Evolutionary conservation across 2,329 filamentous ascomycete genomes (phyloP), one percentile per base, ranked within the genome.

Genomic region (Cylindrodendrum hubeiense): DNA sequence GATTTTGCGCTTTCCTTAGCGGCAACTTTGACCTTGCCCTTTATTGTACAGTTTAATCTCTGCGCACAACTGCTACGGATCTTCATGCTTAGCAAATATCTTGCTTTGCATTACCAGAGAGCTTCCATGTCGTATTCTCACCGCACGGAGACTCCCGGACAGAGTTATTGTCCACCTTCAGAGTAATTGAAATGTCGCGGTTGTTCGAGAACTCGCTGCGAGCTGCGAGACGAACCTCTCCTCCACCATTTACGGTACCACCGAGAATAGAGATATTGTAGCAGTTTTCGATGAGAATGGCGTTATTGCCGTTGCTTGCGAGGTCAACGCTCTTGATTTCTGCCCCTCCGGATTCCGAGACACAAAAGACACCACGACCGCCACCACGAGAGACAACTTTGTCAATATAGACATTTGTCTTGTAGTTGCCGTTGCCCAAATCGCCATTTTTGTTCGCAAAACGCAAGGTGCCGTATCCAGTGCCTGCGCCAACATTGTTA

Each of bases 221-320:
- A 2, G 86, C 86, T 2, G 86, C 75, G 13, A 89, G 67, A 3
- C 87, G 80, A 8, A 89, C 86, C 74, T 88, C 86, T 0, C 87
- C 87, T 1, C 87, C 86, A 2, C 86, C 84, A 26, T 81, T 83
- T 24, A 89, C 83, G 3, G 79, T 84, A 0, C 87, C 87, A 19
- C 82, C 82, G 2, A 73, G 76, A 71, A 89, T 87, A 1, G 78
- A 75, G 33, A 89, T 67, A 55, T 86, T 85, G 74, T 89, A 88
- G 77, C 87, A 89, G 75, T 89, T 89, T 79, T 89, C 86, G 28
- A 89, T 84, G 1, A 89, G 79, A 21, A 89, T 80, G 0, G 86
- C 83, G 61, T 89, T 88, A 71, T 86, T 87, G 0, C 82, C 86
- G 51, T 87, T 89, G 67, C 79, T 76, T 0, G 84, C 80, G 1